phyloP scores from a whole-genome alignment of 2,329 filamentous ascomycete species.

The Allantophomopsis lycopodina region DNA sequence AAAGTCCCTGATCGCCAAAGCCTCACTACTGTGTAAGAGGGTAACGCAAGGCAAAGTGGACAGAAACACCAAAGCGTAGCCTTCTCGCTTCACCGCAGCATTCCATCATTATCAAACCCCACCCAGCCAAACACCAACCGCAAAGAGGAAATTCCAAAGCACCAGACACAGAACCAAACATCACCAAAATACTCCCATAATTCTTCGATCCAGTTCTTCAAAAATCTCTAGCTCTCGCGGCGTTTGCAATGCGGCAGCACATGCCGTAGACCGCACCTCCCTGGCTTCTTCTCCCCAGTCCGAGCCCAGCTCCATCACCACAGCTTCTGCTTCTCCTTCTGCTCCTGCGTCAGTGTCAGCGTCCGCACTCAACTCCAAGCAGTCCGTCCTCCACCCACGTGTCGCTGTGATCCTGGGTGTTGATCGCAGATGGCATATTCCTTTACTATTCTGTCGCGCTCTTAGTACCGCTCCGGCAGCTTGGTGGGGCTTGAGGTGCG shows the following conservation, averaged over 20 bases:
- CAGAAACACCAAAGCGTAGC: too few species aligned
- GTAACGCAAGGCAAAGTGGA: too few species aligned
- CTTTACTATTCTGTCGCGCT: slow-evolving; percentile 59
- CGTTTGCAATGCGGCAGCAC: slow-evolving; percentile 19
- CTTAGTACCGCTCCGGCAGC: slow-evolving; percentile 56
- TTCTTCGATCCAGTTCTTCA: too few species aligned
- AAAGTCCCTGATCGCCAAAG: too few species aligned
- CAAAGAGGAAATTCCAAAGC: too few species aligned
- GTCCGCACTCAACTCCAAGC: slow-evolving; percentile 3
- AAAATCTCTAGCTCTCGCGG: slow-evolving; percentile 1
- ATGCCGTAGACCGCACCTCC: slow-evolving; percentile 15
- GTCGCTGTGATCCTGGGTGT: slow-evolving; percentile 69
- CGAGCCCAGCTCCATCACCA: slow-evolving; percentile 2
- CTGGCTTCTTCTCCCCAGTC: slow-evolving; percentile 15
- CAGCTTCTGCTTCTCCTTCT: not conserved
- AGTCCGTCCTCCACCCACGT: slow-evolving; percentile 53
- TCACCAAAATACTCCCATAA: too few species aligned
- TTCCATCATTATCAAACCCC: too few species aligned
- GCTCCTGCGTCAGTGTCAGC: slow-evolving; percentile 3
- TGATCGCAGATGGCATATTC: slow-evolving; percentile 57
- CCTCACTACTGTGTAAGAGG: too few species aligned
- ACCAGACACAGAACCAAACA: too few species aligned
- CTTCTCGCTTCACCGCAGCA: too few species aligned
- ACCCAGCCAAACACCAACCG: too few species aligned
- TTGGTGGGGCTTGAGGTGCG: slow-evolving; percentile 58